phyloP scores from a whole-genome alignment of 495 filamentous ascomycete species.

The Bombardia bombarda region DNA sequence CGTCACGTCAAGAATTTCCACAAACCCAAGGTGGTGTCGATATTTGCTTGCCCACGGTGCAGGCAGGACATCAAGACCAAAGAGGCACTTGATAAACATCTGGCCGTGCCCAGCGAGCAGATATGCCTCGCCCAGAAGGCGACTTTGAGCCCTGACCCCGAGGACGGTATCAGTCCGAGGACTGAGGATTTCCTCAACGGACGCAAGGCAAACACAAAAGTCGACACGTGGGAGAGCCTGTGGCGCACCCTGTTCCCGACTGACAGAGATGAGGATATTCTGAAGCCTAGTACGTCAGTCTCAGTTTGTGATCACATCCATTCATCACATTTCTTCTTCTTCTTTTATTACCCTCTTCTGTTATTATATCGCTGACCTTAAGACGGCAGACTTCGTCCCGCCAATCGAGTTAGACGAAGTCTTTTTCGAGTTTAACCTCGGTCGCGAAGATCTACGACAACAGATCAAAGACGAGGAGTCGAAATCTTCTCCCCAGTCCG shows the following conservation, averaged over 20 bases:
- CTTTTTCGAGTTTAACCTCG: constrained; percentile 8
- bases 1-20: constrained; percentile 25
- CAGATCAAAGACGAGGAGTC: constrained; percentile 1
- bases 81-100: constrained; percentile 11
- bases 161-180: constrained; percentile 19
- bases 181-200: constrained; percentile 19
- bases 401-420: constrained; percentile 26
- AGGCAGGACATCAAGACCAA: constrained; percentile 9
- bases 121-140: constrained; percentile 13
- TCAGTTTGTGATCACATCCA: too few relatives aligned
- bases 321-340: too few relatives aligned
- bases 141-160: constrained; percentile 13
- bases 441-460: neutral
- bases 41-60: constrained; percentile 18
- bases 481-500: neutral
- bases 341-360: too few relatives aligned
- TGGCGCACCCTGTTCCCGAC: constrained; percentile 18
- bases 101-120: constrained; percentile 2
- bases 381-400: constrained; percentile 18
- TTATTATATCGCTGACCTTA: neutral
- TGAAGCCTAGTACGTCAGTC: constrained; percentile 8
- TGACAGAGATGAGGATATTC: constrained; percentile 3
- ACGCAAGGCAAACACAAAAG: constrained; percentile 17
- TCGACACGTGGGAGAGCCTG: constrained; percentile 18
- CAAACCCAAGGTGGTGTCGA: constrained; percentile 4